phyloP scores from a whole-genome alignment of 257 asterid species.

The Fraxinus americana region DNA sequence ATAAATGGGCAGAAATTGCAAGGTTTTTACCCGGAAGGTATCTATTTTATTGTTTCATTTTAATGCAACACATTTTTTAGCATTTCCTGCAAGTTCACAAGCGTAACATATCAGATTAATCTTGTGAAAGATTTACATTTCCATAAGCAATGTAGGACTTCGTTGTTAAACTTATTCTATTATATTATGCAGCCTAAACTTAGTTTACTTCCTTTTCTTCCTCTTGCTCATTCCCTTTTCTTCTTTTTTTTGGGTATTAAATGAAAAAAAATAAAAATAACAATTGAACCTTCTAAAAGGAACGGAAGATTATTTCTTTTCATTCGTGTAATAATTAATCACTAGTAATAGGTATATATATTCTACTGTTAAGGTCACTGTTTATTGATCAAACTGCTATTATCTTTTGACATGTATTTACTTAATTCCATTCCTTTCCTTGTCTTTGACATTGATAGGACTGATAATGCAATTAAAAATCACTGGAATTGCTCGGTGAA shows the following conservation, averaged over 20 bases:
- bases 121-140: not conserved
- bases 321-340: too few relatives aligned
- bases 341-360: too few relatives aligned
- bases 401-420: conserved; percentile 11
- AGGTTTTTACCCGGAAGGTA: conserved; percentile 88
- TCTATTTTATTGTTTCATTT: conserved; percentile 23
- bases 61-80: not conserved
- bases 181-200: not conserved
- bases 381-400: not conserved
- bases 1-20: conserved; percentile 85
- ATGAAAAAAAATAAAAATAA: not conserved
- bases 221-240: too few relatives aligned
- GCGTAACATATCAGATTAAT: not conserved
- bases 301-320: not conserved
- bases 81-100: conserved; percentile 4
- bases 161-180: not conserved
- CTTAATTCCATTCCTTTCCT: conserved; percentile 1
- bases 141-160: not conserved
- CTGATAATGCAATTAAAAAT: conserved; percentile 79
- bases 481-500: conserved; percentile 76
- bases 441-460: conserved; percentile 44
- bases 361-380: not conserved
- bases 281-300: not conserved
- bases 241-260: not conserved
- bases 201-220: not conserved